Base-by-base conservation (phyloP, 805 yeast species). In the Candida pseudoglaebosa region DNA sequence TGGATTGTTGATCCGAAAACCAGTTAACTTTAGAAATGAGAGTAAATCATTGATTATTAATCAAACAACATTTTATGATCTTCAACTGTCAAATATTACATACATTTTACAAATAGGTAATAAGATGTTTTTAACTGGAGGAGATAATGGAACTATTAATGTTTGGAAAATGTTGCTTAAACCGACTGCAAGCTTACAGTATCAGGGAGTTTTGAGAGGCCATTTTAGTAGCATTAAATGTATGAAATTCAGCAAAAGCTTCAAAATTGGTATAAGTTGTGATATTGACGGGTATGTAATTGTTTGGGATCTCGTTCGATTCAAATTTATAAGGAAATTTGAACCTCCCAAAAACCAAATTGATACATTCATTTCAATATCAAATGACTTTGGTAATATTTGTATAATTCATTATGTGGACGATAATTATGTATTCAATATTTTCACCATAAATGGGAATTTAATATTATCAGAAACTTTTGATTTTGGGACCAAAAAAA, bases 301-400 rank as follows among this genome's bases (percentile, higher is more conserved):
- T 14, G 45, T 80, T 3, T 86, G 95, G 91, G 87, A 86, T 49
- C 47, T 78, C 28, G 69, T 78, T 2, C 54, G 80, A 21, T 67
- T 65, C 37, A 70, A 70, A 37, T 68, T 72, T 31, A 71, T 84
- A 3, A 58, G 85, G 40, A 52, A 52, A 34, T 44, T 67, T 4
- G 52, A 26, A 2, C 42, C 52, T 4, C 32, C 33, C 28, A 43
- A 54, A 5, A 43, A 52, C 6, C 40, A 34, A 4, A 62, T 54
- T 14, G 15, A 16, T 5, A 29, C 43, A 4, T 53, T 65, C 12
- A 54, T 70, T 3, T 65, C 76, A 2, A 68, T 81, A 17, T 76
- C 83, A 0, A 69, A 73, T 47, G 77, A 73, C 34, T 59, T 77
- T 1, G 90, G 88, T 0, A 61, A 65, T 32, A 67, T 83, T 32